These are phyloP conservation scores for Clavispora asparagi DNA, from an alignment of 805 yeast genomes.

Conservation along the genomic window DNA sequence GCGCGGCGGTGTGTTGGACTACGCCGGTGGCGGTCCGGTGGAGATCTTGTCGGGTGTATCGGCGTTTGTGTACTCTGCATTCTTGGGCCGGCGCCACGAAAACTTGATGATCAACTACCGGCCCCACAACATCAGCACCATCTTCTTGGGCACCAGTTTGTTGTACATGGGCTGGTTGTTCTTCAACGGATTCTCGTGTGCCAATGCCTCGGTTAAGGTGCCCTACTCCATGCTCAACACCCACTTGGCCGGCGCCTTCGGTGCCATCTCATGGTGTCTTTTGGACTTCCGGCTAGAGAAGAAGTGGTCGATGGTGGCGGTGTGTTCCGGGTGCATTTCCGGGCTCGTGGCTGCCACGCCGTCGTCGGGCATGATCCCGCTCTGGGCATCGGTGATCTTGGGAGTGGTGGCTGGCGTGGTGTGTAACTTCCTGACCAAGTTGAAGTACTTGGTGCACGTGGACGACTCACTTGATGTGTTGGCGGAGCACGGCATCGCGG, in stretches of 20 bases:
- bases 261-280: conserved; percentile 87
- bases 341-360: conserved; percentile 98
- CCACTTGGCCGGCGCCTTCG: conserved; percentile 82
- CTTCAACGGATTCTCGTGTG: conserved; percentile 87
- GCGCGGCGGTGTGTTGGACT: conserved; percentile 88
- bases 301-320: conserved; percentile 92
- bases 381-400: conserved; percentile 84
- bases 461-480: conserved; percentile 93
- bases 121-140: conserved; percentile 91
- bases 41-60: conserved; percentile 89
- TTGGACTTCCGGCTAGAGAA: conserved; percentile 83
- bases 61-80: conserved; percentile 80
- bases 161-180: conserved; percentile 97
- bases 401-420: conserved; percentile 77
- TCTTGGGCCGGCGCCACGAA: conserved; percentile 71
- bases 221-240: conserved; percentile 90
- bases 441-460: conserved; percentile 73
- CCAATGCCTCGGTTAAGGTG: conserved; percentile 76
- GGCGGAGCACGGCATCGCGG: conserved; percentile 99
- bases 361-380: conserved; percentile 82
- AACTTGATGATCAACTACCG: conserved; percentile 80
- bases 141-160: conserved; percentile 80
- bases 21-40: conserved; percentile 98
- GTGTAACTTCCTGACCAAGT: conserved; percentile 86
- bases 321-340: conserved; percentile 92